Evolutionary conservation across 2,329 filamentous ascomycete species (phyloP), one percentile per base, ranked within the genome.

Genomic region (Sporothrix pallida): DNA sequence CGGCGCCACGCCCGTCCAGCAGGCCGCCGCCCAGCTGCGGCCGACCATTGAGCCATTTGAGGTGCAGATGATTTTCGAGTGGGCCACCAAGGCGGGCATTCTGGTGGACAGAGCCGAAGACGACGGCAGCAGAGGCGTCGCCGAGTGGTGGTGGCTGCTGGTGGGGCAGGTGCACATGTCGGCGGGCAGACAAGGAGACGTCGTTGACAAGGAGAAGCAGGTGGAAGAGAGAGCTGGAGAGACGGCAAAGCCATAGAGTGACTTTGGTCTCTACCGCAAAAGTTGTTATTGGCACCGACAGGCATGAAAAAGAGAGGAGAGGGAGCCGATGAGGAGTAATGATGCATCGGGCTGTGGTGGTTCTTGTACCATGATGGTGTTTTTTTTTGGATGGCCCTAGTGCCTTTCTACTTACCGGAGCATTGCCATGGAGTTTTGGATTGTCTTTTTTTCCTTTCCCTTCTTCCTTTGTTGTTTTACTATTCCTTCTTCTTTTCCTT

Each of bases 71-170:
- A 83, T 91, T 8, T 78, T 91, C 70, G 81, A 85, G 4, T 93
- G 91, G 91, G 87, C 87, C 3, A 83, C 83, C 74, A 76, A 82
- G 26, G 82, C 87, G 2, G 90, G 88, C 0, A 78, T 91, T 1
- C 78, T 91, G 9, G 81, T 81, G 73, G 65, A 8, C 9, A 12
- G 5, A 1, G 2, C 8, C 2, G 69, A 76, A 1, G 2, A 3
- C 2, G 69, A 76, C 71, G 70, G 10, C 23, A 42, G 50, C 52
- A 20, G 83, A 70, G 84, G 81, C 6, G 85, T 87, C 3, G 83
- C 82, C 31, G 89, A 91, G 79, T 92, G 89, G 90, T 93, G 91
- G 91, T 92, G 90, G 88, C 79, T 90, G 70, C 84, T 86, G 26
- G 83, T 87, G 0, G 86, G 84, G n/a, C 78, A 79, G 70, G 79